These are phyloP conservation scores for Russula dissimulans DNA, from an alignment of 768 basidiomycete species.

Conservation along the genomic window DNA sequence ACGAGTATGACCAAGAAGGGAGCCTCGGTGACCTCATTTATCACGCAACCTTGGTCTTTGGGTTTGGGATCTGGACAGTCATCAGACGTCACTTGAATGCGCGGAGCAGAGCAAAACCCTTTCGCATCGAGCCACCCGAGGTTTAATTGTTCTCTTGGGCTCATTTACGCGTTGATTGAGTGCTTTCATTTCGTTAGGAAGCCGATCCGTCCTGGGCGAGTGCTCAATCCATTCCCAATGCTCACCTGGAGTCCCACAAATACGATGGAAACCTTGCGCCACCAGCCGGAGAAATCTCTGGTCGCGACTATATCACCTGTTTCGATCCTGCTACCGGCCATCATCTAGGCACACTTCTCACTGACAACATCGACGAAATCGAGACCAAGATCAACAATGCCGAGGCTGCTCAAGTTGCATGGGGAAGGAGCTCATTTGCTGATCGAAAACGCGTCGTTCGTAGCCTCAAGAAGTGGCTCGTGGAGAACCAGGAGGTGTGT, in stretches of 20 bases:
- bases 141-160: conserved; percentile 33
- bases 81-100: conserved; percentile 65
- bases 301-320: conserved; percentile 71
- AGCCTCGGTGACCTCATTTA: conserved; percentile 48
- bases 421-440: conserved; percentile 67
- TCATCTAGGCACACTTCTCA: conserved; percentile 68
- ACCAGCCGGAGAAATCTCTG: conserved; percentile 31
- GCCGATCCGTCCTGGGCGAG: conserved; percentile 39
- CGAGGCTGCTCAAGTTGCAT: conserved; percentile 54
- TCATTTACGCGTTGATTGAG: background rate
- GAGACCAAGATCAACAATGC: conserved; percentile 60
- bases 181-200: conserved; percentile 3
- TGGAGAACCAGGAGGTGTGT: conserved; percentile 81
- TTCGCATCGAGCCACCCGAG: conserved; percentile 46
- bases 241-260: conserved; percentile 59
- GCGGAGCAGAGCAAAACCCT: conserved; percentile 64
- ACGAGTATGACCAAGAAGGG: conserved; percentile 27
- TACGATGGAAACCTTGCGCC: conserved; percentile 46
- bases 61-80: conserved; percentile 72
- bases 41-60: conserved; percentile 60
- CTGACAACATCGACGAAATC: conserved; percentile 69
- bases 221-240: conserved; percentile 43
- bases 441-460: conserved; percentile 77
- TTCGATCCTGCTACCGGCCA: conserved; percentile 86
- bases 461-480: conserved; percentile 85